Conservation (phyloP, 495 filamentous ascomycete genomes). For the Neohortaea acidophila region DNA sequence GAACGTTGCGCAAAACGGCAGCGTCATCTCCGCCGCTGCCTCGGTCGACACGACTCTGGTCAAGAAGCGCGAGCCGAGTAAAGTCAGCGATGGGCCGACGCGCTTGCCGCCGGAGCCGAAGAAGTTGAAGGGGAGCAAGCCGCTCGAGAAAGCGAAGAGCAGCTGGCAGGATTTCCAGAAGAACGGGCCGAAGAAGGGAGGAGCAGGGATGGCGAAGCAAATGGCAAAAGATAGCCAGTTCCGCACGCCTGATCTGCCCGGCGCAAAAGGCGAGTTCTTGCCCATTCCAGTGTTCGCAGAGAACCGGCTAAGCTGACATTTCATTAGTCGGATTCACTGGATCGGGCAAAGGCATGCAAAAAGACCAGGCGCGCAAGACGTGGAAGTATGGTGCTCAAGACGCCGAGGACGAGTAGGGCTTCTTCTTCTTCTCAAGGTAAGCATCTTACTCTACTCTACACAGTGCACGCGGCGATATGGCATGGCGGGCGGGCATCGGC, state of each 20-base stretch:
- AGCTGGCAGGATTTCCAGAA: constrained; percentile 86
- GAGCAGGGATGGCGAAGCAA: constrained; percentile 25
- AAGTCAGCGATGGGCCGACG: constrained; percentile 49
- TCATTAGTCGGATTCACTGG: constrained; percentile 96
- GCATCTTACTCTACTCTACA: too few relatives aligned
- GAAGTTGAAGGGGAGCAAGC: constrained; percentile 81
- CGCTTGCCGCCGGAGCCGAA: constrained; percentile 51
- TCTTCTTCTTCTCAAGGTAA: too few relatives aligned
- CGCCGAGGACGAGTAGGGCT: too few relatives aligned
- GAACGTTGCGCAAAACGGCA: constrained; percentile 19
- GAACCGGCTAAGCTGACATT: too few relatives aligned
- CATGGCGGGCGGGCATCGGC: too few relatives aligned
- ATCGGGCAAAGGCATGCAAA: constrained; percentile 86
- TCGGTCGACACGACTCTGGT: constrained; percentile 69
- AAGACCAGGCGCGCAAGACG: constrained; percentile 65
- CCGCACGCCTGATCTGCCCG: constrained; percentile 42
- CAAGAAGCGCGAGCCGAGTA: constrained; percentile 51
- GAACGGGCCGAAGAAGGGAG: constrained; percentile 46
- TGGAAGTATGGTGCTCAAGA: constrained; percentile 69
- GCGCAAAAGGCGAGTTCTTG: constrained; percentile 11
- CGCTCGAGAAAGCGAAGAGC: constrained; percentile 75
- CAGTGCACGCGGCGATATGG: too few relatives aligned
- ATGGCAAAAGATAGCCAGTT: constrained; percentile 88
- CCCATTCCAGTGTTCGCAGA: too few relatives aligned
- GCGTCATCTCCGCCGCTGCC: constrained; percentile 77